phyloP scores from a whole-genome alignment of 2,329 filamentous ascomycete species.

The Tricladium varicosporioides region DNA sequence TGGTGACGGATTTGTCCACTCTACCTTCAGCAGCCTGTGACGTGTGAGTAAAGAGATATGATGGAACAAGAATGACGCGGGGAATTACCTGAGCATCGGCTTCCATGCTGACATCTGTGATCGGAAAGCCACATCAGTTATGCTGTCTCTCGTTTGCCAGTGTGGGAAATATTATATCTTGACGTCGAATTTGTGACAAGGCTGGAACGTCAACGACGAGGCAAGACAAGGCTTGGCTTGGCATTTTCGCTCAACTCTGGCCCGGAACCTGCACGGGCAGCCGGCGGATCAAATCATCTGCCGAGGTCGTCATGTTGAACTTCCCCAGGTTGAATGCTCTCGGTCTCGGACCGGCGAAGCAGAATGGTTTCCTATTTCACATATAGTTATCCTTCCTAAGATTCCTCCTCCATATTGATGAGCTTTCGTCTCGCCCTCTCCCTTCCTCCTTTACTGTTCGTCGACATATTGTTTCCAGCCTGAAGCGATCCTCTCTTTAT shows the following conservation, averaged over 20 bases:
- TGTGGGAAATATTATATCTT: background rate
- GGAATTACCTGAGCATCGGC: conserved; percentile 43
- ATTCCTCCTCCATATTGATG: background rate
- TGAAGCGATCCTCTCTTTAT: background rate
- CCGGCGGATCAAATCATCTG: background rate
- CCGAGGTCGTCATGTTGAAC: conserved; percentile 1
- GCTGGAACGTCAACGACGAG: conserved; percentile 6
- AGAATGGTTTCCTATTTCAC: background rate
- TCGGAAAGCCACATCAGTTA: background rate
- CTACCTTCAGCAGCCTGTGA: conserved; percentile 52
- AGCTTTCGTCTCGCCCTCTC: background rate
- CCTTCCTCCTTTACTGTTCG: background rate
- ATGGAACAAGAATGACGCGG: background rate
- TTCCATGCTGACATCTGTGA: conserved; percentile 39
- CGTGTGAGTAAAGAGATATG: conserved; percentile 13
- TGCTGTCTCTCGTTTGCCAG: background rate
- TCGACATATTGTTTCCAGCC: too few species aligned
- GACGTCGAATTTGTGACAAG: background rate
- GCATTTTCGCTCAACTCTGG: background rate
- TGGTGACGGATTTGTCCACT: conserved; percentile 48
- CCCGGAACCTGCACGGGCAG: background rate
- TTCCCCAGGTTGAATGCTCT: conserved; percentile 1
- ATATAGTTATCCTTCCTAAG: background rate
- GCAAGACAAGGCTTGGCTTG: background rate
- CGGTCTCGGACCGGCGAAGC: background rate